Base-by-base conservation (phyloP, 2,329 filamentous ascomycete species). In the Claviceps arundinis region DNA sequence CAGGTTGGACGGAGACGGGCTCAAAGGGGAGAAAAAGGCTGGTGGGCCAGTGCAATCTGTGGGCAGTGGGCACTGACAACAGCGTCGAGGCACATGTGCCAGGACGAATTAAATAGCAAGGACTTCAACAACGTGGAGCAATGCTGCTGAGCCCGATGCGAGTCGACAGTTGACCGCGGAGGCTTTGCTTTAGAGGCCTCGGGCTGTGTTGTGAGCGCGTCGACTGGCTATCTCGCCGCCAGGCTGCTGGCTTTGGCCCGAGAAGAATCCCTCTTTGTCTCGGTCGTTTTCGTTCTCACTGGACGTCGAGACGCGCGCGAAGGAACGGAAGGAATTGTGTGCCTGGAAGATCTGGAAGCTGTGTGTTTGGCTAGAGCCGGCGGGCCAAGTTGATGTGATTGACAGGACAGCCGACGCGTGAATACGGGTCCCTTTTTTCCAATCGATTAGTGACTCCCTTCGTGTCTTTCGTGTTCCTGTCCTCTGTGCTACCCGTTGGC, bases 401-500 rank as follows among this genome's bases (percentile, higher is more conserved):
- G 57, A 37, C 48, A 50, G 51, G 47, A n/a, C 48, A 34, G 26
- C 45, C 38, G 44, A 51, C 52, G 52, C 52, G 50, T 40, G 22
- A 44, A 41, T 34, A 41, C 16, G 26, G 40, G 26, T 48, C 19
- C 3, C 38, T 57, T 57, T 55, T 57, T 55, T 55, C 47, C 50
- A 50, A 40, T 50, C 45, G 49, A 47, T 51, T 54, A 53, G 37
- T 43, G 30, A 48, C 48, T 48, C 13, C 26, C 14, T 14, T 49
- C 38, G 37, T 42, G 19, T 50, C 30, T 53, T 43, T 34, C 17
- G n/a, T 30, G 2, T 46, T 45, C 22, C 16, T 45, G 22, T 9
- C 24, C 22, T n/a, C 11, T n/a, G 30, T 34, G 42, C 57, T 55
- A 56, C 55, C 56, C 60, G 61, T 68, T 70, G 70, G 34, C n/a